A percentile compares a stretch with the other conserved stretches of the same genome.
Evolutionary conservation across 2,329 filamentous ascomycete genomes (phyloP).

Genomic region (Penicillium decumbens): DNA sequence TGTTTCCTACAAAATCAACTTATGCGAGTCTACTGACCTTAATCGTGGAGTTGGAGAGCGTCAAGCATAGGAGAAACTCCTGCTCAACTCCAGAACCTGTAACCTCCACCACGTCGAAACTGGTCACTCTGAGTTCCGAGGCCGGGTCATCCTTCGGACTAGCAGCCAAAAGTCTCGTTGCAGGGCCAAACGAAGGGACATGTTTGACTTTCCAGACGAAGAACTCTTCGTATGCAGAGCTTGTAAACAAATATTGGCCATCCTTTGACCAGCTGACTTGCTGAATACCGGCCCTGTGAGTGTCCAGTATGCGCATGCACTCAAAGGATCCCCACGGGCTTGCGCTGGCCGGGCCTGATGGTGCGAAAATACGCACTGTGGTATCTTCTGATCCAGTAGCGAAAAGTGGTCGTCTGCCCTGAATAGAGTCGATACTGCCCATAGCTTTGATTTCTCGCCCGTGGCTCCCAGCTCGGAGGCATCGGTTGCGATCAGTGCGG

Average conservation of each 20-base stretch:
- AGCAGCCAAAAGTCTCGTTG: conserved; percentile 50
- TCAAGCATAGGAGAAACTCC: conserved; percentile 62
- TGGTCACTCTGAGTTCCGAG: conserved; percentile 72
- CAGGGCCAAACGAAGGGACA: conserved; percentile 52
- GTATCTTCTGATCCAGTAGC: conserved; percentile 70
- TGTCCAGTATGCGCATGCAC: conserved; percentile 64
- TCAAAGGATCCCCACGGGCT: conserved; percentile 30
- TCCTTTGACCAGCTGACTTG: conserved; percentile 67
- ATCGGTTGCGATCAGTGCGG: conserved; percentile 38
- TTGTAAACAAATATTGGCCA: conserved; percentile 71
- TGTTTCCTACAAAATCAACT: not conserved
- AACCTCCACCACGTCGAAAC: conserved; percentile 59
- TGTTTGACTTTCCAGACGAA: conserved; percentile 69
- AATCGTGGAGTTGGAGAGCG: conserved; percentile 77
- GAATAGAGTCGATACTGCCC: conserved; percentile 41
- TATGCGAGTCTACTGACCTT: conserved; percentile 43
- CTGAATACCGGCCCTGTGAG: conserved; percentile 80
- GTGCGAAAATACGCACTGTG: conserved; percentile 63
- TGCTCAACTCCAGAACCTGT: conserved; percentile 21
- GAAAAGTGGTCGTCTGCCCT: conserved; percentile 40
- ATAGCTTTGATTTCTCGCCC: conserved; percentile 76
- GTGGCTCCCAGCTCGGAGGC: conserved; percentile 67
- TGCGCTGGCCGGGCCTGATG: conserved; percentile 11
- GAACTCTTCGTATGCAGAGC: conserved; percentile 82
- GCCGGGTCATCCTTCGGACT: conserved; percentile 48